Percentiles rank a stretch among this genome's conserved stretches.
Conservation (phyloP, 2,329 filamentous ascomycete genomes). For the Penicillium verrucosum region DNA sequence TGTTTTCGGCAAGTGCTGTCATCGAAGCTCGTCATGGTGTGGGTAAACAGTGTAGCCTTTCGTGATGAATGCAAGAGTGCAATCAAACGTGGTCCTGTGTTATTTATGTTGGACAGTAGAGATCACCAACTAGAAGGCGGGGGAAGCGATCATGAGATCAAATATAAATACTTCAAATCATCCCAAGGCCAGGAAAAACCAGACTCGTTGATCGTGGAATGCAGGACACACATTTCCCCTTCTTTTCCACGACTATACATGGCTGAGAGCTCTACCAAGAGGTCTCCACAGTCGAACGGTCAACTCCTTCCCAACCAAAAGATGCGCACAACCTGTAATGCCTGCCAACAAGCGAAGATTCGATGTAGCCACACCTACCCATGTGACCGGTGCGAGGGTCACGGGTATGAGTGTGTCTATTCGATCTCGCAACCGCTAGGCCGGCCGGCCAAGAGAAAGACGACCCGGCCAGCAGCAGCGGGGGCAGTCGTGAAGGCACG, state of each 20-base stretch:
- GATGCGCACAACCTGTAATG: slow-evolving; percentile 38
- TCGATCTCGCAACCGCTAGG: slow-evolving; percentile 37
- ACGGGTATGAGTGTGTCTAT: slow-evolving; percentile 36
- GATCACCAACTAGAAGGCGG: not conserved
- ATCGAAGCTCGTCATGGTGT: not conserved
- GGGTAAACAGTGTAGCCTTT: not conserved
- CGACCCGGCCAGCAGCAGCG: not conserved
- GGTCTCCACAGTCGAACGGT: not conserved
- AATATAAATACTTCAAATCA: not conserved
- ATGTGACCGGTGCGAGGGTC: slow-evolving; percentile 35
- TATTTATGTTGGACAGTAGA: not conserved
- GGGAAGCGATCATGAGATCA: not conserved
- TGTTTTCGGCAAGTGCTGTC: not conserved
- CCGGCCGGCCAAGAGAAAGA: slow-evolving; percentile 34
- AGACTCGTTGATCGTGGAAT: not conserved
- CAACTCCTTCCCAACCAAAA: slow-evolving; percentile 35
- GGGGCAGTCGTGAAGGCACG: not conserved
- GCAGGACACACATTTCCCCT: too few relatives aligned
- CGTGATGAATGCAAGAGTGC: not conserved
- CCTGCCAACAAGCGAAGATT: slow-evolving; percentile 40
- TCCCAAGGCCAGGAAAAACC: not conserved
- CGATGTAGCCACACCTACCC: slow-evolving; percentile 37
- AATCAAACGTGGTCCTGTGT: slow-evolving; percentile 1
- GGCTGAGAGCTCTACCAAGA: not conserved
- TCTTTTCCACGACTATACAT: not conserved